Percentiles rank a stretch among this genome's conserved stretches.
These are phyloP conservation scores for Crithidia brevicula DNA, from an alignment of 208 protist species.

Conservation along the genomic window DNA sequence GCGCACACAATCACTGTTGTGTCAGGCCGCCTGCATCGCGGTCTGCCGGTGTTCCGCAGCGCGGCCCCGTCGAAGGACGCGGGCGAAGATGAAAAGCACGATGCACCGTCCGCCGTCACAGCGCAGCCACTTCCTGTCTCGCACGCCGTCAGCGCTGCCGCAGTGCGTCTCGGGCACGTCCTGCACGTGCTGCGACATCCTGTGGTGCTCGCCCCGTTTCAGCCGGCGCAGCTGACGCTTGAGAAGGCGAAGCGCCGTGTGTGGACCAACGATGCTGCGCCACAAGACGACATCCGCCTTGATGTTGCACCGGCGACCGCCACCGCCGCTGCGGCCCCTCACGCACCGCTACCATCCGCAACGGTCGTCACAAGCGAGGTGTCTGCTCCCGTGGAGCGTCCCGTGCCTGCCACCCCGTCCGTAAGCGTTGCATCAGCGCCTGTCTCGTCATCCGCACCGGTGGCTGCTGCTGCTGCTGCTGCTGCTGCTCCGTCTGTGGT, in stretches of 20 bases:
- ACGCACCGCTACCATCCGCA: no score
- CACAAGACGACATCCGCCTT: background rate
- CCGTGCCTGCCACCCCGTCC: background rate
- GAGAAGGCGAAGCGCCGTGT: conserved; percentile 49
- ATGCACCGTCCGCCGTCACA: background rate
- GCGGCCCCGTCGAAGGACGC: background rate
- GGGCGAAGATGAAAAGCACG: background rate
- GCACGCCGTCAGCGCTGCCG: conserved; percentile 31
- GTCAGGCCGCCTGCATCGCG: conserved; percentile 34
- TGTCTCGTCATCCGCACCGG: background rate
- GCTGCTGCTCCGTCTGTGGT: background rate
- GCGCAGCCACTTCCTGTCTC: conserved; percentile 24
- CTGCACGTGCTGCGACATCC: conserved; percentile 49
- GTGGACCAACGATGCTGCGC: conserved; percentile 7
- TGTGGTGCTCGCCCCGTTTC: conserved; percentile 50
- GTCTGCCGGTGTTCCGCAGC: conserved; percentile 15
- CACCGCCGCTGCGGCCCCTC: background rate
- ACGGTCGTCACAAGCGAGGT: no score
- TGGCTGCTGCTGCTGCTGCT: background rate
- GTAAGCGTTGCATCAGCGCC: background rate
- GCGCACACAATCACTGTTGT: conserved; percentile 16
- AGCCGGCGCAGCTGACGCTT: conserved; percentile 47
- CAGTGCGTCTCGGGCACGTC: conserved; percentile 40
- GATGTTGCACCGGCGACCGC: background rate
- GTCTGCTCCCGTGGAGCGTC: no score